A percentile compares a stretch with the other conserved stretches of the same genome.
phyloP scores from a whole-genome alignment of 768 basidiomycete species.

The Mycena pura region DNA sequence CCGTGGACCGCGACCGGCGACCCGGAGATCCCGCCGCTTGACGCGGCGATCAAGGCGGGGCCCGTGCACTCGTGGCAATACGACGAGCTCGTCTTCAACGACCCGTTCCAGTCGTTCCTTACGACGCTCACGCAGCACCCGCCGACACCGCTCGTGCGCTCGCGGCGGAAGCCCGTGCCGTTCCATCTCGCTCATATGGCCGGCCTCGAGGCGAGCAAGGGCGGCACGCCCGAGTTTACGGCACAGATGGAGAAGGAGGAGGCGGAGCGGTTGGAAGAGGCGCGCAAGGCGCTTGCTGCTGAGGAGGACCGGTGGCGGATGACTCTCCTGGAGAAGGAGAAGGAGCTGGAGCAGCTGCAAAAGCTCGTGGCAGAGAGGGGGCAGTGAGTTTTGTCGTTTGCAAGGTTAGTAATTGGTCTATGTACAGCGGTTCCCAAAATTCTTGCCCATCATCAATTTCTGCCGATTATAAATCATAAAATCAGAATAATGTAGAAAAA shows the following conservation, averaged over 20 bases:
- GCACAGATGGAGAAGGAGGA: conserved; percentile 88
- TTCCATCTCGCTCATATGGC: conserved; percentile 71
- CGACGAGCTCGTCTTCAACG: conserved; percentile 96
- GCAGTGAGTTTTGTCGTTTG: too few relatives aligned
- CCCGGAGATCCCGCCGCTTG: conserved; percentile 70
- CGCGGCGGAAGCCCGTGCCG: conserved; percentile 66
- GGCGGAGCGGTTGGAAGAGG: conserved; percentile 77
- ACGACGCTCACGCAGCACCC: conserved; percentile 81
- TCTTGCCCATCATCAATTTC: too few relatives aligned
- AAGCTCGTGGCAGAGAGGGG: conserved; percentile 50
- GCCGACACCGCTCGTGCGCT: conserved; percentile 80
- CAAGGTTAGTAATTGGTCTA: too few relatives aligned
- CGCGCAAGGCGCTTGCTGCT: conserved; percentile 68
- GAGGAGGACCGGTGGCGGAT: conserved; percentile 80
- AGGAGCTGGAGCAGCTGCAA: conserved; percentile 75
- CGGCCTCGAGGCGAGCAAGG: conserved; percentile 71
- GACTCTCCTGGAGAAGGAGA: conserved; percentile 80
- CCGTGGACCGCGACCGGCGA: conserved; percentile 77
- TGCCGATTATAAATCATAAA: too few relatives aligned
- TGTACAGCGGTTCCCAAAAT: too few relatives aligned
- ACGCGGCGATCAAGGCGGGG: conserved; percentile 68
- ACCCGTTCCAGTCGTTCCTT: conserved; percentile 89
- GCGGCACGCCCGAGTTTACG: conserved; percentile 84
- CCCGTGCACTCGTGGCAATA: conserved; percentile 98
- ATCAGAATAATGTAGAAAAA: too few relatives aligned